Base-by-base conservation (phyloP, 768 basidiomycete genomes). In the Peribolospora kevripleyi region DNA sequence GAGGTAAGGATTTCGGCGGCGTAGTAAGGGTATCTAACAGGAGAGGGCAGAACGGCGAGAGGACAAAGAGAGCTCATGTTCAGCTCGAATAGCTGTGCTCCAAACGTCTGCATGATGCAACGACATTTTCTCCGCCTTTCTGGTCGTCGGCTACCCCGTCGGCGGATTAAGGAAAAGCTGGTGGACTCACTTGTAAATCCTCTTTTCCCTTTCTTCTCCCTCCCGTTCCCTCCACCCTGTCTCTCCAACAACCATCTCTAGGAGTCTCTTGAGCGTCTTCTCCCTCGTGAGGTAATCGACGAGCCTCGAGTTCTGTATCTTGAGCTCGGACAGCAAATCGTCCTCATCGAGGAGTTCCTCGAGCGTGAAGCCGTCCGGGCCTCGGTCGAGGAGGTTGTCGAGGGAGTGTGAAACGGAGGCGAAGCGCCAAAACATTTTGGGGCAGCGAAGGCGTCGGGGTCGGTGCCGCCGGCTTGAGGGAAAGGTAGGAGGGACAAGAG, bases 1-100 rank as follows among this genome's bases (percentile, higher is more conserved):
- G 84, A 83, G 69, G 87, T 90, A 42, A 97, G 75, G 36, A 95
- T 86, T 67, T 97, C 91, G 38, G 90, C 87, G 11, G 86, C 82
- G 25, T 88, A 78, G 63, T 84, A 82, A 2, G 90, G 86, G 67
- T 86, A 95, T 68, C 90, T 93, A 50, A 13, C 48, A n/a, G 13
- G 3, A 49, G 5, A 6, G 39, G 25, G 8, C 40, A 40, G 25
- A 3, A 50, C 40, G 41, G 45, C 40, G 42, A 4, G 13, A 2
- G 40, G 38, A 41, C 10, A 38, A n/a, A 9, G 7, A 11, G 7
- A 38, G n/a, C 54, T 13, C 10, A 47, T 7, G 43, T 55, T 42
- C 14, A 60, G 57, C 50, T 54, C 25, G 55, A 42, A 42, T 53
- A 51, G 10, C 49, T 51, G 53, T 54, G 46, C 40, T 57, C 52